These are phyloP conservation scores for Hirschfeldia incana DNA, from an alignment of 345 rosid genomes.

Conservation along the genomic window DNA sequence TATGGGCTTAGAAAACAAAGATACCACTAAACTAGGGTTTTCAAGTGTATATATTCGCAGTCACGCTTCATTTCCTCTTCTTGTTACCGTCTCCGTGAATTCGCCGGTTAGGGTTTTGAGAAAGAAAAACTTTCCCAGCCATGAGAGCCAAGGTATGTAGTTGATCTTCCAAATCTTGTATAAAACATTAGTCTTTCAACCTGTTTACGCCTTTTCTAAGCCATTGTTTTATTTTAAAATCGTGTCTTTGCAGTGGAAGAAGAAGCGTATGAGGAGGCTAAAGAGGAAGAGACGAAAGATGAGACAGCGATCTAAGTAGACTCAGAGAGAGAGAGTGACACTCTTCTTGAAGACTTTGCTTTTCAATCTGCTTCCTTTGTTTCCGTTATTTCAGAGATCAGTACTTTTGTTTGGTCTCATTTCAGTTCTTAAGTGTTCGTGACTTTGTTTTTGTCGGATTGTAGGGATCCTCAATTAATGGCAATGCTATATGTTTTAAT, in stretches of 20 bases:
- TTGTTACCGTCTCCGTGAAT: constrained; percentile 24
- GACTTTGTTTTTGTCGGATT: constrained; percentile 27
- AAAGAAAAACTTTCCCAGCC: constrained; percentile 11
- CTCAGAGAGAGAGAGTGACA: constrained; percentile 9
- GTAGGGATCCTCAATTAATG: constrained; percentile 24
- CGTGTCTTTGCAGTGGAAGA: constrained; percentile 75
- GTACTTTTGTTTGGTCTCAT: constrained; percentile 19
- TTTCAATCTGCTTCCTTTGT: constrained; percentile 18
- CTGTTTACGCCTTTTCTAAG: not conserved
- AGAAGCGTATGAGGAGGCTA: constrained; percentile 99
- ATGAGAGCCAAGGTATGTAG: constrained; percentile 86
- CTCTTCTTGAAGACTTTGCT: constrained; percentile 7
- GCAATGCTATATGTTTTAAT: not conserved
- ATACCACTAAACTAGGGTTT: constrained; percentile 25
- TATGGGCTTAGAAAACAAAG: constrained; percentile 4
- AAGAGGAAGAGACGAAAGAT: constrained; percentile 99
- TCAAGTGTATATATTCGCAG: constrained; percentile 19
- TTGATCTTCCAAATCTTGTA: not conserved
- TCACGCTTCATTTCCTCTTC: not conserved
- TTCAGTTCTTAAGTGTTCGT: constrained; percentile 12
- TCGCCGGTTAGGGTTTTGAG: constrained; percentile 30
- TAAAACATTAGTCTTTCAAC: not conserved
- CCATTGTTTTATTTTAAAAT: not conserved
- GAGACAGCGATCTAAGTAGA: constrained; percentile 99
- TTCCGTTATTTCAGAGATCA: not conserved